A percentile compares a stretch with the other conserved stretches of the same genome.
Conservation (phyloP, 208 protist genomes). For the Trypanosoma boissoni region DNA sequence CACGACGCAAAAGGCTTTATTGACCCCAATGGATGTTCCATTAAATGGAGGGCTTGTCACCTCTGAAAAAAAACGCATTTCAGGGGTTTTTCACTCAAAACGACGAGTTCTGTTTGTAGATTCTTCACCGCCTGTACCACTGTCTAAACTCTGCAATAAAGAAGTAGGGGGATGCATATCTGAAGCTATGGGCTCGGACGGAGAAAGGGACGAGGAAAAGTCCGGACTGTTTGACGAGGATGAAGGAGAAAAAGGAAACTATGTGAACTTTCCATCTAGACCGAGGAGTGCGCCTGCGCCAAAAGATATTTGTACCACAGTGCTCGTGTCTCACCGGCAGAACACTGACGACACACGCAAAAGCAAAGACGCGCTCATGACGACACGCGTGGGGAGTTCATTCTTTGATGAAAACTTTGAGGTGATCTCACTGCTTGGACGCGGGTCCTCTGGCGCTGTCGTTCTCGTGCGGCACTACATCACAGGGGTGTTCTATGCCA, state of each 20-base stretch:
- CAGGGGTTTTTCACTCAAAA: slow-evolving; percentile 10
- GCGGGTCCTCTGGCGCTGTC: slow-evolving; percentile 66
- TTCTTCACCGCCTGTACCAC: neutral
- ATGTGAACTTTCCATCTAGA: no score
- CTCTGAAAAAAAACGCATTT: neutral
- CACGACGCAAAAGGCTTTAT: no score
- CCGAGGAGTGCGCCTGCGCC: no score
- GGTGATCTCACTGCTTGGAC: slow-evolving; percentile 58
- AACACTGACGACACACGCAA: neutral
- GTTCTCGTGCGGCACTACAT: slow-evolving; percentile 74
- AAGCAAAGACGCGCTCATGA: neutral
- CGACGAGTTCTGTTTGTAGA: slow-evolving; percentile 5
- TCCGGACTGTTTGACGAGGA: no score
- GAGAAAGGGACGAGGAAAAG: no score
- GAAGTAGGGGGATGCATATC: neutral
- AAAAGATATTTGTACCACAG: no score
- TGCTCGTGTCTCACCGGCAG: neutral
- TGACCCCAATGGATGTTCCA: no score
- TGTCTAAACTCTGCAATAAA: neutral
- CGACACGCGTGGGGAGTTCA: slow-evolving; percentile 13
- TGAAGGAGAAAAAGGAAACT: no score
- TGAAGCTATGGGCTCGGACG: no score
- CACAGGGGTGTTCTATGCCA: slow-evolving; percentile 79
- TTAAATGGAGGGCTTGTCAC: no score
- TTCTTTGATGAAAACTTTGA: slow-evolving; percentile 91